Evolutionary conservation across 805 yeast genomes (phyloP).

Genomic region (Suhomyces kilbournensis): DNA sequence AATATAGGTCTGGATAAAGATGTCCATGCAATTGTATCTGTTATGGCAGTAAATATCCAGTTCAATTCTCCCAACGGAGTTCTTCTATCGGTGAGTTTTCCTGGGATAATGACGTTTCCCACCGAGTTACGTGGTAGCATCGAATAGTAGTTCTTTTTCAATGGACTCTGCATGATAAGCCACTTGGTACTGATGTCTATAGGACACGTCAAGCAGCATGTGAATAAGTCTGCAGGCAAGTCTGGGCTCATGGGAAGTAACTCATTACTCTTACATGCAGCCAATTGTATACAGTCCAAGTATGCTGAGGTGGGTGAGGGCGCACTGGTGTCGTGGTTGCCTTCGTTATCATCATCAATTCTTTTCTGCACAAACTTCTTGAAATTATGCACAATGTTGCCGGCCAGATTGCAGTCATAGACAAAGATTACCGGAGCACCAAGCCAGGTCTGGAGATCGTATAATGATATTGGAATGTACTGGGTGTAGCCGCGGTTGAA

Average conservation of each 20-base stretch:
- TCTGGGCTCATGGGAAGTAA: constrained; percentile 89
- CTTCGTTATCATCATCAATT: constrained; percentile 78
- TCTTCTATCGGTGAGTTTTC: constrained; percentile 85
- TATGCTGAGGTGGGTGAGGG: constrained; percentile 68
- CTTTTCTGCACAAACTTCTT: constrained; percentile 86
- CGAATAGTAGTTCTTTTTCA: constrained; percentile 49
- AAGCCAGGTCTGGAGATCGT: constrained; percentile 93
- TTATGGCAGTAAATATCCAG: constrained; percentile 97
- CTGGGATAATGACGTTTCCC: constrained; percentile 75
- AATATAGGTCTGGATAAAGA: constrained; percentile 82
- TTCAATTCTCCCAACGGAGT: constrained; percentile 95
- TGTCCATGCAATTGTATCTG: constrained; percentile 98
- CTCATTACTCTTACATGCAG: constrained; percentile 88
- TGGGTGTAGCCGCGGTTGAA: constrained; percentile 96
- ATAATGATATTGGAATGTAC: constrained; percentile 93
- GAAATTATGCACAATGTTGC: constrained; percentile 86
- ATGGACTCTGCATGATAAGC: constrained; percentile 82
- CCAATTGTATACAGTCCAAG: constrained; percentile 86
- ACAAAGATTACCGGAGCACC: constrained; percentile 97
- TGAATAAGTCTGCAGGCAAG: constrained; percentile 91
- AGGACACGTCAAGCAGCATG: constrained; percentile 93
- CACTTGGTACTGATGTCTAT: constrained; percentile 90
- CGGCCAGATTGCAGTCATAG: constrained; percentile 92
- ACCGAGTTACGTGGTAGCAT: constrained; percentile 46
- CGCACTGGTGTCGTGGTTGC: constrained; percentile 47